Percentiles rank a stretch among this genome's conserved stretches.
phyloP scores from a whole-genome alignment of 208 protist species.

The Herpetomonas samuelpessoai region DNA sequence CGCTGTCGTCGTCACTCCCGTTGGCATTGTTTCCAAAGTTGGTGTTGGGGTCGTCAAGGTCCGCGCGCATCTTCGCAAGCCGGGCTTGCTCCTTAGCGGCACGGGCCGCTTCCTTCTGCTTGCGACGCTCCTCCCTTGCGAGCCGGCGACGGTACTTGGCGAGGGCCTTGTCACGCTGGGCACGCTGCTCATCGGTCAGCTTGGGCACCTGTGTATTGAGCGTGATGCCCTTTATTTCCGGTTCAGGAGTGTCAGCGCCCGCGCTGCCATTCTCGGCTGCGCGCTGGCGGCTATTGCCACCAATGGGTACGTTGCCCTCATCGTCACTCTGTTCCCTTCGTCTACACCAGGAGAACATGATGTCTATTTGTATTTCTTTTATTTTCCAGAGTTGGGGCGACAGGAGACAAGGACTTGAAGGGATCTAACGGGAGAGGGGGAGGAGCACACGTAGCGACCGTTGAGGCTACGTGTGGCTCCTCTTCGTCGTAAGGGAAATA shows the following conservation, averaged over 20 bases:
- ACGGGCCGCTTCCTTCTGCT: slow-evolving; percentile 8
- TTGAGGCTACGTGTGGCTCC: no score
- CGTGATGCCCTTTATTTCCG: slow-evolving; percentile 26
- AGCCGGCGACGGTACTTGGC: slow-evolving; percentile 24
- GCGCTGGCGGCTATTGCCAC: neutral
- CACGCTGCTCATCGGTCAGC: slow-evolving; percentile 21
- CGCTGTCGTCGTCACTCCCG: neutral
- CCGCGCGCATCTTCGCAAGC: slow-evolving; percentile 1
- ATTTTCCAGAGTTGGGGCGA: no score
- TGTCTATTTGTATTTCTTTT: no score
- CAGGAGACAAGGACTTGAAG: no score
- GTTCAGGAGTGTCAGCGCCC: neutral
- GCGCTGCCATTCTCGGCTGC: neutral
- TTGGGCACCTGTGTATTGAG: slow-evolving; percentile 28
- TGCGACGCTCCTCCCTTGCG: slow-evolving; percentile 19
- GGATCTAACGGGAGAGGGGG: no score
- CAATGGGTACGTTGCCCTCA: neutral
- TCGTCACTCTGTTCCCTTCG: neutral
- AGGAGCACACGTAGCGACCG: no score
- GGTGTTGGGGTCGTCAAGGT: neutral
- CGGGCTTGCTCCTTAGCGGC: slow-evolving; percentile 3
- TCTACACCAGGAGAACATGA: neutral
- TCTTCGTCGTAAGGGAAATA: no score
- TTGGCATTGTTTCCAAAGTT: slow-evolving; percentile 4
- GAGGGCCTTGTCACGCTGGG: slow-evolving; percentile 23